phyloP scores from a whole-genome alignment of 2,329 filamentous ascomycete species.

The Talaromyces rugulosus region DNA sequence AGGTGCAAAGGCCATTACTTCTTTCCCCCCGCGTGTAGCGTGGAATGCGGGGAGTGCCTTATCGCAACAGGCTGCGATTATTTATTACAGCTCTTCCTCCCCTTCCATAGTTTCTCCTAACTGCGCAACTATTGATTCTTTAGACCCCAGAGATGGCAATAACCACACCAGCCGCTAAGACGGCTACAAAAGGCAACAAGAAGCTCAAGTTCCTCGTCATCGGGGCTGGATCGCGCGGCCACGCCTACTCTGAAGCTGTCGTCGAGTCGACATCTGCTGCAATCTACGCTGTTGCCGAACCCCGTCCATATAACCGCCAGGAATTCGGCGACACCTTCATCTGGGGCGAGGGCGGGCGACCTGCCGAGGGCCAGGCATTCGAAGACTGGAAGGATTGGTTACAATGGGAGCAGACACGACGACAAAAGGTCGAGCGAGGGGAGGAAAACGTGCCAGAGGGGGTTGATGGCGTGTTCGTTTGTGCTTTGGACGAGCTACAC shows the following conservation, averaged over 20 bases:
- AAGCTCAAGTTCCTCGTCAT: conserved; percentile 68
- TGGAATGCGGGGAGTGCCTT: conserved; percentile 7
- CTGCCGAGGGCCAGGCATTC: conserved; percentile 65
- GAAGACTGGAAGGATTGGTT: conserved; percentile 70
- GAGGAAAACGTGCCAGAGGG: conserved; percentile 37
- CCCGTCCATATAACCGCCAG: conserved; percentile 69
- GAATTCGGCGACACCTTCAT: conserved; percentile 69
- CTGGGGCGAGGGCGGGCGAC: conserved; percentile 53
- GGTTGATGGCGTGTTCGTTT: conserved; percentile 65
- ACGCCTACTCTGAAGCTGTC: conserved; percentile 67
- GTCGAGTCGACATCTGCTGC: conserved; percentile 61
- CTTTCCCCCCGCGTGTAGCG: conserved; percentile 3
- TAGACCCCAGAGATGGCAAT: background rate
- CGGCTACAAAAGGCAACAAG: conserved; percentile 8
- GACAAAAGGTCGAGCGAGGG: conserved; percentile 32
- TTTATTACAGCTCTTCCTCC: background rate
- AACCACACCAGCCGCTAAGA: background rate
- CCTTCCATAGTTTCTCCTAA: background rate
- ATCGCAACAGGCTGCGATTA: background rate
- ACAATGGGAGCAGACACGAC: conserved; percentile 63
- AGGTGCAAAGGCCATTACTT: background rate
- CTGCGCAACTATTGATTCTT: background rate
- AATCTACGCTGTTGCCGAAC: conserved; percentile 77
- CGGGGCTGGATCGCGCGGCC: conserved; percentile 76
- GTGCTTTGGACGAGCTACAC: conserved; percentile 85